Evolutionary conservation across 345 rosid genomes (phyloP).

Genomic region (Eucalyptus erythrocorys): DNA sequence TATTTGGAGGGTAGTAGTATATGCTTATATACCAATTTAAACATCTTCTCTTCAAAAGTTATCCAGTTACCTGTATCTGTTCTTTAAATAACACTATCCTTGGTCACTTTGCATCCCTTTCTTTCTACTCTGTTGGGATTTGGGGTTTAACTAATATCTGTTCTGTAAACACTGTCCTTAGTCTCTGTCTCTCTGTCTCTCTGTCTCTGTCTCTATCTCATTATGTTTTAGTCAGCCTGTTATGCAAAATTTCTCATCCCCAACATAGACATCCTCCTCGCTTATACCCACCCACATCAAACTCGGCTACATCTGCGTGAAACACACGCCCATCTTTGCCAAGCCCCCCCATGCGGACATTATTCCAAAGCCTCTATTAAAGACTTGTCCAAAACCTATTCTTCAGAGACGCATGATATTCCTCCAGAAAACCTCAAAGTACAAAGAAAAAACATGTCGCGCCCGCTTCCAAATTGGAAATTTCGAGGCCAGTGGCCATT

Average conservation of each 20-base stretch:
- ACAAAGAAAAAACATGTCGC: neutral
- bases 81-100: neutral
- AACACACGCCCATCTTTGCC: neutral
- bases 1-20: neutral
- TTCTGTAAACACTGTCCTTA: neutral
- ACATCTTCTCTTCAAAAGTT: neutral
- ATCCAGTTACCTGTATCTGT: neutral
- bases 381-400: neutral
- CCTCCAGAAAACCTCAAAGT: neutral
- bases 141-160: neutral
- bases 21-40: neutral
- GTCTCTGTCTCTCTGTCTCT: too few species aligned
- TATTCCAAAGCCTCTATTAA: neutral
- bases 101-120: neutral
- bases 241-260: neutral
- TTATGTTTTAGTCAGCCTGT: neutral
- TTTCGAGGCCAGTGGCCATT: neutral
- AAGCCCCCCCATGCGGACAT: neutral
- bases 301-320: neutral
- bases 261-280: neutral
- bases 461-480: neutral
- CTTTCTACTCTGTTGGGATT: neutral
- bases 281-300: neutral
- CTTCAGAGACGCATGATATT: neutral
- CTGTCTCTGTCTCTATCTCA: neutral